Evolutionary conservation across 2,329 filamentous ascomycete genomes (phyloP).

Genomic region (Xylariaceae sp.): DNA sequence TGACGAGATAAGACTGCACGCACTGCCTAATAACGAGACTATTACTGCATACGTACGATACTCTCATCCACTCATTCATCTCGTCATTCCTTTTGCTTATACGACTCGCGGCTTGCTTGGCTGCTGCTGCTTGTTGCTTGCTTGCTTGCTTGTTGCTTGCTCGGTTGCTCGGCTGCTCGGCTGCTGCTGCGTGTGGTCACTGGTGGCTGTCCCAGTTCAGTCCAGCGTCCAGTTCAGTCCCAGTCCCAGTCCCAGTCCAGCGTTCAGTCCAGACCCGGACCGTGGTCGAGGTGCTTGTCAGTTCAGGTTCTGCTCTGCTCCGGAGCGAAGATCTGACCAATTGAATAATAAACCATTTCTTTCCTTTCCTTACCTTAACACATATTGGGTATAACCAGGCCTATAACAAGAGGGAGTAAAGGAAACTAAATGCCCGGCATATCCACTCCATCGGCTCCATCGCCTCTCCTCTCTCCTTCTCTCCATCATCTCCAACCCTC

Average conservation of each 20-base stretch:
- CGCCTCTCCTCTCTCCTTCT: slow-evolving; percentile 13
- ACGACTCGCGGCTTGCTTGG: slow-evolving; percentile 12
- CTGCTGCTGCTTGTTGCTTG: background rate
- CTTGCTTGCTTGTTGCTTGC: too few relatives aligned
- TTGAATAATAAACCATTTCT: background rate
- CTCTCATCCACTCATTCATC: background rate
- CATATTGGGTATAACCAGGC: slow-evolving; percentile 9
- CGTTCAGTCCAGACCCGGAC: too few relatives aligned
- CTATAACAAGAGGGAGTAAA: slow-evolving; percentile 16
- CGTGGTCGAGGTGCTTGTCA: background rate
- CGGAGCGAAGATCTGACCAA: slow-evolving; percentile 2
- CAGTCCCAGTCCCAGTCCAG: too few relatives aligned
- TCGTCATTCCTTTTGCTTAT: background rate
- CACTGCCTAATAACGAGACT: background rate
- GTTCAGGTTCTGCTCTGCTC: background rate
- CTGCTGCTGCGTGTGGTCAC: too few relatives aligned
- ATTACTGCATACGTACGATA: background rate
- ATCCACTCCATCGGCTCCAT: slow-evolving; percentile 20
- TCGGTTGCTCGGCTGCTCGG: too few relatives aligned
- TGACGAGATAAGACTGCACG: slow-evolving; percentile 12
- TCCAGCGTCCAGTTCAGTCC: too few relatives aligned
- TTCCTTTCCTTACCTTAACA: slow-evolving; percentile 12
- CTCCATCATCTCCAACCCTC: background rate
- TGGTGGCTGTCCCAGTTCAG: too few relatives aligned
- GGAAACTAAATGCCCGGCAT: slow-evolving; percentile 15